Evolutionary conservation across 192 early-diverging fungal genomes (phyloP).

Genomic region (Geranomyces michiganensis): DNA sequence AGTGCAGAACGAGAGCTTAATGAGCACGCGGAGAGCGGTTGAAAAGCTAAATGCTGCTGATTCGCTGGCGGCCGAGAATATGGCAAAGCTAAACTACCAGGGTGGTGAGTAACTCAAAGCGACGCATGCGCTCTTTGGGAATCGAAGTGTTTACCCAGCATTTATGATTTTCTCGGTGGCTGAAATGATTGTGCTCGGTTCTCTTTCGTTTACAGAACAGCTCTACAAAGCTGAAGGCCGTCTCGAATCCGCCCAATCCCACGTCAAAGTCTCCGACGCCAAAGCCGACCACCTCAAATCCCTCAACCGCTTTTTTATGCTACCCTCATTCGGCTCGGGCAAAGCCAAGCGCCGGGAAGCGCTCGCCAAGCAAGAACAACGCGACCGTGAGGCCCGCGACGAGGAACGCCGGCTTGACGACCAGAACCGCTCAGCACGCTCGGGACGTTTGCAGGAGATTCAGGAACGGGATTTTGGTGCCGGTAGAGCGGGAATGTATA

Average conservation of each 20-base stretch:
- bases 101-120: conserved; percentile 42
- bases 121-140: too few relatives aligned
- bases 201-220: conserved; percentile 41
- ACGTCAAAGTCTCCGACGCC: conserved; percentile 48
- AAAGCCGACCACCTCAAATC: conserved; percentile 57
- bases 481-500: conserved; percentile 29
- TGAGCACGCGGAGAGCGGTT: conserved; percentile 48
- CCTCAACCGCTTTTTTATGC: conserved; percentile 56
- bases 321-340: conserved; percentile 54
- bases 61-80: conserved; percentile 28
- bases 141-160: too few relatives aligned
- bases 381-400: conserved; percentile 26
- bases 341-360: conserved; percentile 52
- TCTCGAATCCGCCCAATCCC: conserved; percentile 44
- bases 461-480: neutral
- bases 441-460: conserved; percentile 4
- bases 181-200: neutral
- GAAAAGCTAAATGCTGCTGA: conserved; percentile 43
- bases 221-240: conserved; percentile 50
- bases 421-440: conserved; percentile 24
- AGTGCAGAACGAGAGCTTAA: conserved; percentile 51
- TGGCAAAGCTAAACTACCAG: conserved; percentile 46
- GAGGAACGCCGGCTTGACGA: conserved; percentile 31
- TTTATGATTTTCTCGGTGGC: conserved; percentile 9
- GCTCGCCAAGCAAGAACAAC: conserved; percentile 26